Evolutionary conservation across 2,329 filamentous ascomycete genomes (phyloP).

Genomic region (Incumbomyces lentus): DNA sequence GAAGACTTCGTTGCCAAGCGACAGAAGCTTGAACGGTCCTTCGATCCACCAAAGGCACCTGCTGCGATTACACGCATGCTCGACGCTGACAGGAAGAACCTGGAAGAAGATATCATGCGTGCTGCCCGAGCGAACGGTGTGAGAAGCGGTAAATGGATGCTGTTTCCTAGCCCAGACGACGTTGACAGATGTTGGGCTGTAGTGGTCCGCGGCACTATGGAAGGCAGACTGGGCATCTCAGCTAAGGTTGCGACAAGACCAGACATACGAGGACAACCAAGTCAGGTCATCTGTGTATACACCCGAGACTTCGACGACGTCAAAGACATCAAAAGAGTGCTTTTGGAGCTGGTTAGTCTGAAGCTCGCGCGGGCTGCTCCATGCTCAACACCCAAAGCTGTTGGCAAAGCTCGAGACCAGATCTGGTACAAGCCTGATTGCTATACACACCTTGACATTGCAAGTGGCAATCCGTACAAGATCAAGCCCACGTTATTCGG

Average conservation of each 20-base stretch:
- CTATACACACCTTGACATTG: slow-evolving; percentile 57
- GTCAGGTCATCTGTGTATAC: slow-evolving; percentile 61
- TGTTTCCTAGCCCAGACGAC: slow-evolving; percentile 48
- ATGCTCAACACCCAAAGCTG: slow-evolving; percentile 24
- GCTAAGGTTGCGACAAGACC: slow-evolving; percentile 61
- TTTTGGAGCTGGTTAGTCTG: slow-evolving; percentile 51
- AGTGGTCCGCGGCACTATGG: slow-evolving; percentile 56
- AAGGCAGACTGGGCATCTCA: slow-evolving; percentile 58
- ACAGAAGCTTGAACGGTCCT: slow-evolving; percentile 34
- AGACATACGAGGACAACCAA: slow-evolving; percentile 28
- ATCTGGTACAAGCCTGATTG: slow-evolving; percentile 76
- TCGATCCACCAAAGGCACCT: slow-evolving; percentile 23
- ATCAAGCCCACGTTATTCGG: slow-evolving; percentile 44
- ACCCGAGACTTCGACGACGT: slow-evolving; percentile 62
- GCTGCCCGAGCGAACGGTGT: slow-evolving; percentile 43
- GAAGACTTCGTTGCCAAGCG: slow-evolving; percentile 38
- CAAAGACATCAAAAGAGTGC: slow-evolving; percentile 58
- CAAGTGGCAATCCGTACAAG: slow-evolving; percentile 50
- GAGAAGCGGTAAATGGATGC: slow-evolving; percentile 54
- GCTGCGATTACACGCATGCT: slow-evolving; percentile 28
- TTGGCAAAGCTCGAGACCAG: not conserved
- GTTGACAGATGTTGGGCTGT: slow-evolving; percentile 56
- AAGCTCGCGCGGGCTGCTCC: slow-evolving; percentile 42
- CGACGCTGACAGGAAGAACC: slow-evolving; percentile 30
- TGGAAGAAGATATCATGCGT: slow-evolving; percentile 47